Conservation (phyloP, 805 yeast species). For the Kluyveromyces aestuarii region DNA sequence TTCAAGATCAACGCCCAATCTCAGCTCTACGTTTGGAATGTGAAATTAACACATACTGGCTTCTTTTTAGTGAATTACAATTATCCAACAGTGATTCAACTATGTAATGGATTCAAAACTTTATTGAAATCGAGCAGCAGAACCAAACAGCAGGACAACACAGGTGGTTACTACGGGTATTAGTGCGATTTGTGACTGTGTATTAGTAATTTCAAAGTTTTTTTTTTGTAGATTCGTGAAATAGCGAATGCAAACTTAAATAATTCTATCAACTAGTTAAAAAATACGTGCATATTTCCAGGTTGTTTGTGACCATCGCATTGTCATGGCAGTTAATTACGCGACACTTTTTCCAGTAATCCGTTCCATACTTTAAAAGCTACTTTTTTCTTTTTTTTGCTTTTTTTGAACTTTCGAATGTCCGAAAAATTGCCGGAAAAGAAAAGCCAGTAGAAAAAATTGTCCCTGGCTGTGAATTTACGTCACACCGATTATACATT, state of each 20-base stretch:
- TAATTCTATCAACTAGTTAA: neutral
- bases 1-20: conserved; percentile 72
- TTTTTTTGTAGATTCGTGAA: neutral
- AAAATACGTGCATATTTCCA: neutral
- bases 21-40: conserved; percentile 77
- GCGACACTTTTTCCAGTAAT: neutral
- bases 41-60: conserved; percentile 82
- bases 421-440: neutral
- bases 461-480: neutral
- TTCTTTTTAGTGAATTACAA: conserved; percentile 67
- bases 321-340: neutral
- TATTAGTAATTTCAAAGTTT: neutral
- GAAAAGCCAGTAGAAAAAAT: neutral
- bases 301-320: neutral
- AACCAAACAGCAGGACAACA: conserved; percentile 4
- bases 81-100: conserved; percentile 80
- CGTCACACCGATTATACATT: neutral
- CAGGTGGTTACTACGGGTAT: conserved; percentile 9
- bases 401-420: neutral
- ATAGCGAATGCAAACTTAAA: neutral
- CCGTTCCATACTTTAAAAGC: neutral
- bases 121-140: conserved; percentile 30
- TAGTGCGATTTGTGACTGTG: neutral
- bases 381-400: neutral
- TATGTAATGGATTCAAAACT: conserved; percentile 93